Evolutionary conservation across 1,284 basidiomycete genomes (phyloP), one percentile per base, ranked within the genome.

Genomic region (Erythrobasidium hasegawianum): DNA sequence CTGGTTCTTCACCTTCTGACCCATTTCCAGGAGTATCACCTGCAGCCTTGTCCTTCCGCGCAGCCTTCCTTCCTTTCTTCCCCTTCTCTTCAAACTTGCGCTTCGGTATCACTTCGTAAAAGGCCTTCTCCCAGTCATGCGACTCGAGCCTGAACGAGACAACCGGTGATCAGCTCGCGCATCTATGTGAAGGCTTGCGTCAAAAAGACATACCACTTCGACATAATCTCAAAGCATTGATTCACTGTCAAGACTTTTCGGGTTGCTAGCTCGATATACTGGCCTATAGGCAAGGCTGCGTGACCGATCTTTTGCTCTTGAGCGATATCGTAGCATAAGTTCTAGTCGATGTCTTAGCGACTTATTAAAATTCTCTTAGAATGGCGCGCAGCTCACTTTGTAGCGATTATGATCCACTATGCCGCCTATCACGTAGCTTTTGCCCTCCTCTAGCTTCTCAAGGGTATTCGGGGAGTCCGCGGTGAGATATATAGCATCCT

Each of bases 181-280:
- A n/a, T n/a, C n/a, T n/a, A n/a, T n/a, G n/a, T n/a, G n/a, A n/a
- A n/a, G n/a, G n/a, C n/a, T n/a, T 47, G 22, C 49, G 27, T 40
- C 43, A 68, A 68, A 14, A 18, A 5, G 8, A 29, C 86, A n/a
- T 87, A 83, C 88, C 92, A 98, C 71, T 87, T 86, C 9, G 93
- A 78, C 65, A 98, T 81, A 71, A 98, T 97, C 76, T 96, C 91
- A 75, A 94, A 90, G 16, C 82, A 85, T 79, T 97, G 95, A 75
- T 99, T 98, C 61, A 99, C 93, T 0, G 96, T 98, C 69, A 99
- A 81, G 26, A 99, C 92, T 75, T 97, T 97, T 65, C 96, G 86
- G 1, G 93, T 92, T 18, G 86, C 84, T 71, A 98, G 80, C 59
- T 87, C 82, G 53, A 97, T 81, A 77, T 90, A 94, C 68, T 86